Evolutionary conservation across 768 basidiomycete genomes (phyloP).

Genomic region (Phylloporus arenicola): DNA sequence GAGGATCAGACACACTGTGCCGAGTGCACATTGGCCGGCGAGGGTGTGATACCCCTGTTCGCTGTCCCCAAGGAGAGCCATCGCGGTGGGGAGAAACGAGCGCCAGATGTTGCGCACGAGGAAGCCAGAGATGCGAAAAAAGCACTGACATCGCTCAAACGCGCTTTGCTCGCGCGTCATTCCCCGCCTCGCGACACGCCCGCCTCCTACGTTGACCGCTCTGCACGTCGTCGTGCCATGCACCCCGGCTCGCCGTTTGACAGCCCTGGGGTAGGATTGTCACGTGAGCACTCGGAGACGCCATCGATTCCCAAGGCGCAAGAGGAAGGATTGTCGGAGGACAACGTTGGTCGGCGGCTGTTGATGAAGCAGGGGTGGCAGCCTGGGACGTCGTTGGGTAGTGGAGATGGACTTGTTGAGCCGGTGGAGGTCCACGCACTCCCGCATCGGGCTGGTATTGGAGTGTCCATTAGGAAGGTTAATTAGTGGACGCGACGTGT

Average conservation of each 20-base stretch:
- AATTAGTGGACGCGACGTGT: conserved; percentile 28
- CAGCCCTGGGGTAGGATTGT: conserved; percentile 41
- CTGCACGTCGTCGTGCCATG: conserved; percentile 62
- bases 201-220: conserved; percentile 56
- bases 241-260: conserved; percentile 48
- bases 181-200: conserved; percentile 16
- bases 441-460: conserved; percentile 50
- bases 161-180: conserved; percentile 54
- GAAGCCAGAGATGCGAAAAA: conserved; percentile 51
- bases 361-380: conserved; percentile 74
- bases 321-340: conserved; percentile 38
- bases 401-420: conserved; percentile 41
- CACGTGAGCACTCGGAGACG: conserved; percentile 16
- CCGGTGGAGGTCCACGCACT: conserved; percentile 48
- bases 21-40: conserved; percentile 48
- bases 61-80: conserved; percentile 14
- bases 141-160: conserved; percentile 61
- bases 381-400: conserved; percentile 47
- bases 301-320: conserved; percentile 23
- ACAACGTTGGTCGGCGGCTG: conserved; percentile 64
- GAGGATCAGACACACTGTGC: conserved; percentile 53
- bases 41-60: conserved; percentile 57
- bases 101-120: conserved; percentile 11
- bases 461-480: conserved; percentile 16
- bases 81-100: conserved; percentile 19